Evolutionary conservation across 768 basidiomycete genomes (phyloP).

Genomic region (Suillus ampliporus): DNA sequence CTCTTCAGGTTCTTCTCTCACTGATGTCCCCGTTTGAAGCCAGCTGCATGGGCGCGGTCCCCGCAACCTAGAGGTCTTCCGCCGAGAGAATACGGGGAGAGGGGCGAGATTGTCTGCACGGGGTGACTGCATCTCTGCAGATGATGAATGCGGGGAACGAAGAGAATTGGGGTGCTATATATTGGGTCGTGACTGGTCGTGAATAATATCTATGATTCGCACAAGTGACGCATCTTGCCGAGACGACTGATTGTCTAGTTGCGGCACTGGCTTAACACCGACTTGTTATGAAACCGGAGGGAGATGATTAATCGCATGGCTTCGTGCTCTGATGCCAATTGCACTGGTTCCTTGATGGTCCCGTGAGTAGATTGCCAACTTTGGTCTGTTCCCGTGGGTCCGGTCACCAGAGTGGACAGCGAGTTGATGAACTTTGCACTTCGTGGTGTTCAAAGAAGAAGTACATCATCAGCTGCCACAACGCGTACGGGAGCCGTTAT

Average conservation of each 20-base stretch:
- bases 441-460: background rate
- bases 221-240: conserved; percentile 22
- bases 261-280: conserved; percentile 10
- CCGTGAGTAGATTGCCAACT: background rate
- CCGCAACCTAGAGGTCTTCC: conserved; percentile 25
- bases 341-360: conserved; percentile 1
- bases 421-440: background rate
- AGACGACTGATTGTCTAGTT: conserved; percentile 12
- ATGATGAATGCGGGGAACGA: background rate
- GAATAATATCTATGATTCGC: no score
- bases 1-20: conserved; percentile 2
- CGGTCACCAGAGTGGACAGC: background rate
- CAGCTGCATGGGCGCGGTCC: conserved; percentile 38
- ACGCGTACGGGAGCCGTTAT: background rate
- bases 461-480: background rate
- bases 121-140: background rate
- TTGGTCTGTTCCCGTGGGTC: background rate
- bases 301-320: background rate
- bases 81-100: conserved; percentile 13
- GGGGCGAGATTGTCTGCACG: conserved; percentile 21
- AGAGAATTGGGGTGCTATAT: background rate
- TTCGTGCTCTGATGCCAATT: background rate
- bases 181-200: no score
- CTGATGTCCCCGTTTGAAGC: background rate
- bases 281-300: background rate